Percentiles rank a stretch among this genome's conserved stretches.
phyloP scores from a whole-genome alignment of 1,139 yeast species.

The Candida sojae region DNA sequence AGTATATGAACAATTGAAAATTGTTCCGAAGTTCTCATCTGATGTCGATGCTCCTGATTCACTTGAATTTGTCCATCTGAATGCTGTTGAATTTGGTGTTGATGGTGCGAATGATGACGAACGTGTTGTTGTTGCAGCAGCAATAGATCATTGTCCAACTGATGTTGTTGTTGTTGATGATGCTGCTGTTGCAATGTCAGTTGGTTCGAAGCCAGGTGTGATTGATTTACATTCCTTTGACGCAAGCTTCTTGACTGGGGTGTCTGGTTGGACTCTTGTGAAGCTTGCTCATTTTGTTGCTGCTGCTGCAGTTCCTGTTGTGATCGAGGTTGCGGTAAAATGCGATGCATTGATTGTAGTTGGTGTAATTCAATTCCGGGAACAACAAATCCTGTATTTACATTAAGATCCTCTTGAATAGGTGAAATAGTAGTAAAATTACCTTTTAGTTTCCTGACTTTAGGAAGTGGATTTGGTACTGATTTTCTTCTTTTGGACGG shows the following conservation, averaged over 20 bases:
- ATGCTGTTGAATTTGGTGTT: not conserved
- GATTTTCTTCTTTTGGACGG: conserved; percentile 2
- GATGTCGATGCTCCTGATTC: not conserved
- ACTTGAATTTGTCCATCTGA: not conserved
- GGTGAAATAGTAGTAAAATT: not conserved
- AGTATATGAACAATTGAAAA: conserved; percentile 4
- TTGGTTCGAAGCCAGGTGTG: not conserved
- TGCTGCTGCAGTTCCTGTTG: not conserved
- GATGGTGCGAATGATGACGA: not conserved
- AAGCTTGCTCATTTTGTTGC: not conserved
- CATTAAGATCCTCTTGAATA: not conserved
- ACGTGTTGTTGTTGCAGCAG: not conserved
- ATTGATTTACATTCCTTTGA: not conserved
- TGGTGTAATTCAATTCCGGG: conserved; percentile 1
- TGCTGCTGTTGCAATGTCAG: not conserved
- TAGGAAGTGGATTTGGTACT: not conserved
- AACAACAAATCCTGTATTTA: not conserved
- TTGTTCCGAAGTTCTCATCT: not conserved
- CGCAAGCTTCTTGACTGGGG: not conserved
- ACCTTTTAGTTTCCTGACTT: not conserved
- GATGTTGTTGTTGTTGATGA: not conserved
- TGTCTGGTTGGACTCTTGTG: not conserved
- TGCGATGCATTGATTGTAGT: conserved; percentile 1
- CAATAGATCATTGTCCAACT: not conserved
- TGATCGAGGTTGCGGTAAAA: not conserved